A percentile compares a stretch with the other conserved stretches of the same genome.
These are phyloP conservation scores for Curvularia spicifera DNA, from an alignment of 2,329 filamentous ascomycete species.

Conservation along the genomic window DNA sequence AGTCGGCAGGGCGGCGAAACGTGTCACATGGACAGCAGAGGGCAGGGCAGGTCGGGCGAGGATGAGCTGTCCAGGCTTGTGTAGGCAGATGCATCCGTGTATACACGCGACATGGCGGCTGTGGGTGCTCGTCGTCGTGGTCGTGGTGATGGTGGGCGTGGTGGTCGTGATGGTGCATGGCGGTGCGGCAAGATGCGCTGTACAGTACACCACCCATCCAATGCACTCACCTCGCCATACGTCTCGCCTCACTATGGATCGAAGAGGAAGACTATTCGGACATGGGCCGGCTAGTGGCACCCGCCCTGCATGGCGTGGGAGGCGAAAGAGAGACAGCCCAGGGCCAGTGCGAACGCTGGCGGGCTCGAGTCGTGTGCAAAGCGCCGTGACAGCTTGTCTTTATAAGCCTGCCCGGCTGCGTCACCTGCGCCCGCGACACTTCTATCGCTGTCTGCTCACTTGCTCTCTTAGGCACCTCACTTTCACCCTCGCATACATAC, in stretches of 20 bases:
- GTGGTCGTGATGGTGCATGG: no score
- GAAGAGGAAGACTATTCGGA: background rate
- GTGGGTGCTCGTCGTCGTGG: no score
- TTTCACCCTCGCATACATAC: background rate
- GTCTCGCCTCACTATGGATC: background rate
- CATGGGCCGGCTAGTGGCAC: constrained; percentile 18
- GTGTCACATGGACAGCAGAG: constrained; percentile 32
- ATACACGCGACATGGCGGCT: no score
- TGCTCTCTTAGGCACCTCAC: background rate
- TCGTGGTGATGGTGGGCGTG: no score
- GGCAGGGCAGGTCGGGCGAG: constrained; percentile 24
- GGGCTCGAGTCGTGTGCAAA: constrained; percentile 28
- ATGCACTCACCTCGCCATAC: background rate
- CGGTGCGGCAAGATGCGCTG: background rate
- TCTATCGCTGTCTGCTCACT: constrained; percentile 3
- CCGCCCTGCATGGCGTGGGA: constrained; percentile 15
- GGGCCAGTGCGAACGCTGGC: constrained; percentile 22
- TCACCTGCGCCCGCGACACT: constrained; percentile 12
- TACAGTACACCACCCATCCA: no score
- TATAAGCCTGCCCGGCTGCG: constrained; percentile 23
- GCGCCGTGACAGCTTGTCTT: constrained; percentile 9
- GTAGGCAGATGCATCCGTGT: no score
- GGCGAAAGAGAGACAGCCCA: constrained; percentile 4
- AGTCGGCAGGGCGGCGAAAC: constrained; percentile 22
- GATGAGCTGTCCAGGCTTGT: constrained; percentile 3